Evolutionary conservation across 192 early-diverging fungal genomes (phyloP), one percentile per base, ranked within the genome.

Genomic region (Rhizophagus sp.): DNA sequence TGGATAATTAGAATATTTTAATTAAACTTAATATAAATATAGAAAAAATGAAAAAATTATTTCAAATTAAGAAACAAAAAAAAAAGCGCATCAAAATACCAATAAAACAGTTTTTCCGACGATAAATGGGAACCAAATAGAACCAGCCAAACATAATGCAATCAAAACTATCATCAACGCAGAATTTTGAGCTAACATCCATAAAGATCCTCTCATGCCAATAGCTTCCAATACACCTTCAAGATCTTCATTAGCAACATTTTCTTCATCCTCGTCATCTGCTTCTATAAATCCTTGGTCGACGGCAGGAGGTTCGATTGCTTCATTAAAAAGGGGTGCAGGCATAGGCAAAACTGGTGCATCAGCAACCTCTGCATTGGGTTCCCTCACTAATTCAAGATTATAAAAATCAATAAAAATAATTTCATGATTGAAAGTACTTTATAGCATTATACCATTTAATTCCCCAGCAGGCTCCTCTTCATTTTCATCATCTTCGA

Each of bases 181-280:
- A 66, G 94, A 94, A 82, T 96, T 95, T 80, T 96, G 94, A 12
- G 93, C 63, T 0, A 97, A 81, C 73, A 93, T 88, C 81, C 91
- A 87, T n/a, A 93, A 76, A 17, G 96, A 94, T 0, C 97, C 97
- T 9, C 93, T 88, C 82, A 99, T 89, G 11, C 97, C 97, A 69
- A 98, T 88, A n/a, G 95, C 91, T 68, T 97, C 97, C 44, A 97
- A 80, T n/a, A 95, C 84, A 6, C 91, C 93, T 62, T 94, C 93
- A 10, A 91, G 84, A 25, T 89, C 93, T 41, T 93, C 93, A 72
- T 87, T 91, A 24, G 86, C 85, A 70, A 87, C 80, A 76, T 91
- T 88, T 22, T 87, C 87, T n/a, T 83, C 84, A 8, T 82, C 87
- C 17, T 85, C 83, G 2, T 78, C 81, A 15, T 86, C 84, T 27